Percentiles rank a stretch among this genome's conserved stretches.
phyloP scores from a whole-genome alignment of 192 early-diverging fungal genomes.

The Backusella psychrophila region DNA sequence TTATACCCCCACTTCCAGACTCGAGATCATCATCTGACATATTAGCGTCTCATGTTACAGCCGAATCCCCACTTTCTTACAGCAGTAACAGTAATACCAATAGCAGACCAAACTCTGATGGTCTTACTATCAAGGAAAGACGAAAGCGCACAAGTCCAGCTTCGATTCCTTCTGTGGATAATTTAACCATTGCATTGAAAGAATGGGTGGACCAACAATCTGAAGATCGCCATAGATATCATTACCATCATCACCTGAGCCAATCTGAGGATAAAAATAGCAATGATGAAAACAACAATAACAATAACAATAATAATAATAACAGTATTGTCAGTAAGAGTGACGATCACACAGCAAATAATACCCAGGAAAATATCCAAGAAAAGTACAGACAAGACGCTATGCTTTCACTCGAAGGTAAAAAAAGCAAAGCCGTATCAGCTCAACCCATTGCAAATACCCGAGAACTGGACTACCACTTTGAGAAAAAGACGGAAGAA shows the following conservation, averaged over 20 bases:
- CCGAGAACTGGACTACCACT: slow-evolving; percentile 3
- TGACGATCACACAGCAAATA: not conserved
- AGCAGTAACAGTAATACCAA: not conserved
- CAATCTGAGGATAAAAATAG: not conserved
- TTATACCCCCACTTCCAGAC: not conserved
- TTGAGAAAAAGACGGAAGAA: not conserved
- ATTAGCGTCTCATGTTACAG: not conserved
- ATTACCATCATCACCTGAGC: not conserved
- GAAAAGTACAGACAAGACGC: slow-evolving; percentile 17
- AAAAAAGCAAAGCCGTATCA: not conserved
- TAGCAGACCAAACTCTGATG: not conserved
- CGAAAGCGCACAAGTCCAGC: not conserved
- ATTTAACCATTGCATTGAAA: slow-evolving; percentile 3
- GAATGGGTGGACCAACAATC: not conserved
- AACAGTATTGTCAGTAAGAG: not conserved
- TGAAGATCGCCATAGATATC: not conserved
- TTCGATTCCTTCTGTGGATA: slow-evolving; percentile 5
- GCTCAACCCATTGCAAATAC: not conserved
- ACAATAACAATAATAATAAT: not conserved
- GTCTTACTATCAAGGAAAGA: slow-evolving; percentile 7
- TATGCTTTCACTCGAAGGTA: slow-evolving; percentile 14
- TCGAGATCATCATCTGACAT: not conserved
- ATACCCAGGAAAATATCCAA: not conserved
- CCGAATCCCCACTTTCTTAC: not conserved
- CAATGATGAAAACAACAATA: not conserved